Base-by-base conservation (phyloP, 2,329 filamentous ascomycete genomes). In the Fusarium hostae region DNA sequence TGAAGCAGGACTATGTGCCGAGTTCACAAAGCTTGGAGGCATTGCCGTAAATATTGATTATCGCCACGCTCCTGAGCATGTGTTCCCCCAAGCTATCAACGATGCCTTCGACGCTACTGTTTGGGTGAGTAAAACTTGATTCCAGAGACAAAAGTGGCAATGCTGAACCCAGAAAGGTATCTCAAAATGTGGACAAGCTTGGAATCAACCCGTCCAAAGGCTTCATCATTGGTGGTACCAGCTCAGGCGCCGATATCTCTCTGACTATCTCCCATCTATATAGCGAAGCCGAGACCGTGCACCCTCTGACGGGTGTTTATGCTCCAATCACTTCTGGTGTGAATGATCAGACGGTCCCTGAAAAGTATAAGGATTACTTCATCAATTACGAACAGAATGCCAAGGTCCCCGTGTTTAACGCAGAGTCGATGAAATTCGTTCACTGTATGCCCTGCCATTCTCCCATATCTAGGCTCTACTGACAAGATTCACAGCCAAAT, bases 211-310 rank as follows among this genome's bases (percentile, higher is more conserved):
- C 75, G 8, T 45, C 57, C 24, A 77, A 70, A 24, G 69, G 69
- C 22, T 58, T 71, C 34, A 57, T 71, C 47, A 70, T 79, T 18
- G 76, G 70, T 34, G 78, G 78, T 28, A 75, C 75, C 37, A 77
- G 76, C 54, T 76, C 73, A 24, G 78, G 78, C 5, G 77, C 73
- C 9, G 78, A 79, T 41, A 73, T 80, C n/a, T 73, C 72, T 8
- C 41, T 79, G 9, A 61, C 47, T 22, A 68, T 78, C 9, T 71
- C 77, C 51, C 69, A 78, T 40, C 59, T 79, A 1, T 77, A 69
- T 41, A 66, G 30, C 26, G 51, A 71, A n/a, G 35, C 55, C 22
- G 54, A 71, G 22, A 34, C 66, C n/a, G 41, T 59, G 4, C 75
- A 76, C 44, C 71, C 72, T 18, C 32, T 79, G 40, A 79, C 78